A percentile compares a stretch with the other conserved stretches of the same genome.
These are phyloP conservation scores for Leucocoprinus sp. DNA, from an alignment of 768 basidiomycete genomes.

Conservation along the genomic window DNA sequence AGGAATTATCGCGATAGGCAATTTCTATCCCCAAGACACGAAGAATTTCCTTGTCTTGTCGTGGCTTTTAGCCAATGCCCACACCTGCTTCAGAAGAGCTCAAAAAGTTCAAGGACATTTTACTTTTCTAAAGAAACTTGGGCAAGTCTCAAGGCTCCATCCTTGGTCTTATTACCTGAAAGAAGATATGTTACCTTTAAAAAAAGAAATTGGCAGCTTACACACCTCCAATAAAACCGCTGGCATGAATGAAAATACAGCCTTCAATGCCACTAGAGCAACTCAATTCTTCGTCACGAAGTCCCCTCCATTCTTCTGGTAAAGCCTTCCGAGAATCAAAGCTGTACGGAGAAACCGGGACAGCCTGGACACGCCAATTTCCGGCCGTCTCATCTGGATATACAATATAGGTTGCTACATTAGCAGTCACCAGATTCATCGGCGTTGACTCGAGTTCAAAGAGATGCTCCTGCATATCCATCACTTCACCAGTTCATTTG, in stretches of 20 bases:
- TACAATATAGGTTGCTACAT: conserved; percentile 72
- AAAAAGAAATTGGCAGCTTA: background rate
- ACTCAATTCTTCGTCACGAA: conserved; percentile 78
- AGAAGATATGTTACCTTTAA: background rate
- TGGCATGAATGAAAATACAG: conserved; percentile 90
- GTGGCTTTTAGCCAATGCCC: too few relatives aligned
- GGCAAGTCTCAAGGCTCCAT: conserved; percentile 80
- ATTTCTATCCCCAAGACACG: too few relatives aligned
- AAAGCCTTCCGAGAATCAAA: conserved; percentile 89
- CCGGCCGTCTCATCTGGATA: conserved; percentile 76
- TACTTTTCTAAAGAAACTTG: conserved; percentile 48
- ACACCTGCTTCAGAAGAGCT: background rate
- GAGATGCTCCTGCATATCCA: conserved; percentile 59
- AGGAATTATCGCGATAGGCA: too few relatives aligned
- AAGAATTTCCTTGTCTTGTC: too few relatives aligned
- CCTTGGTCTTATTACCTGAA: conserved; percentile 81
- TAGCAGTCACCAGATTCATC: conserved; percentile 32
- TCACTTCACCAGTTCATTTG: background rate
- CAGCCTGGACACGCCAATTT: conserved; percentile 91
- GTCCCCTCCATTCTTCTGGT: conserved; percentile 89
- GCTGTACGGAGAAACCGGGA: conserved; percentile 72
- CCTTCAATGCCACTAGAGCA: conserved; percentile 67
- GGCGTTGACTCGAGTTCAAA: conserved; percentile 74
- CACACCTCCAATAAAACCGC: conserved; percentile 93
- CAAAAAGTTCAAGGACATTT: conserved; percentile 6